phyloP scores from a whole-genome alignment of 176 grass and related monocot species.

The Cenchrus purpureus region DNA sequence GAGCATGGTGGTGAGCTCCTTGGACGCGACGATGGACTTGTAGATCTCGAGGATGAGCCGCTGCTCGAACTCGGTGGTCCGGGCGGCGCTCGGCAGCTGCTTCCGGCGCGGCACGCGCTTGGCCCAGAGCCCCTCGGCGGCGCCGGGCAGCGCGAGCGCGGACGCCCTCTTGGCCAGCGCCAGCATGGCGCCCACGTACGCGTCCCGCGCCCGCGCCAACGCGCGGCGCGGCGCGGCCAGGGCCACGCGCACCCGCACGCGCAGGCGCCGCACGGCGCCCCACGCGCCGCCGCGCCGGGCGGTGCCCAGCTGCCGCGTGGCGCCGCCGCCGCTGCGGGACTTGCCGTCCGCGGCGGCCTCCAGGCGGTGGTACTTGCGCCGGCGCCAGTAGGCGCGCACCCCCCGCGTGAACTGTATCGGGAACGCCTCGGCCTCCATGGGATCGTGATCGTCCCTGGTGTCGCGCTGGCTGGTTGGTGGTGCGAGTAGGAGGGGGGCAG shows the following conservation, averaged over 20 bases:
- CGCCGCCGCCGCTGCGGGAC: not conserved
- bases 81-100: not conserved
- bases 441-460: not conserved
- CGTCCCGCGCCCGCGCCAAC: slow-evolving; percentile 60
- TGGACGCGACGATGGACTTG: slow-evolving; percentile 76
- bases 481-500: not conserved
- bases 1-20: slow-evolving; percentile 68
- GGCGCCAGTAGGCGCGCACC: slow-evolving; percentile 67
- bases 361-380: slow-evolving; percentile 69
- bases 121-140: slow-evolving; percentile 45
- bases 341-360: not conserved
- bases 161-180: slow-evolving; percentile 49
- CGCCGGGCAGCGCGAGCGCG: slow-evolving; percentile 33
- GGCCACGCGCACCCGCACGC: slow-evolving; percentile 44
- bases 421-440: slow-evolving; percentile 60
- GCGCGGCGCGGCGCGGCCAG: slow-evolving; percentile 45
- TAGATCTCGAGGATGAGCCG: slow-evolving; percentile 75
- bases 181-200: slow-evolving; percentile 79
- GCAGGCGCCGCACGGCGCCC: slow-evolving; percentile 31
- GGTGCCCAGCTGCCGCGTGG: slow-evolving; percentile 38
- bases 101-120: slow-evolving; percentile 52
- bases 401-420: slow-evolving; percentile 67
- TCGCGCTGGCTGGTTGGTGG: not conserved
- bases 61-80: slow-evolving; percentile 53
- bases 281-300: slow-evolving; percentile 33